Conservation (phyloP, 768 basidiomycete species). For the Amanita pseudoporphyria region DNA sequence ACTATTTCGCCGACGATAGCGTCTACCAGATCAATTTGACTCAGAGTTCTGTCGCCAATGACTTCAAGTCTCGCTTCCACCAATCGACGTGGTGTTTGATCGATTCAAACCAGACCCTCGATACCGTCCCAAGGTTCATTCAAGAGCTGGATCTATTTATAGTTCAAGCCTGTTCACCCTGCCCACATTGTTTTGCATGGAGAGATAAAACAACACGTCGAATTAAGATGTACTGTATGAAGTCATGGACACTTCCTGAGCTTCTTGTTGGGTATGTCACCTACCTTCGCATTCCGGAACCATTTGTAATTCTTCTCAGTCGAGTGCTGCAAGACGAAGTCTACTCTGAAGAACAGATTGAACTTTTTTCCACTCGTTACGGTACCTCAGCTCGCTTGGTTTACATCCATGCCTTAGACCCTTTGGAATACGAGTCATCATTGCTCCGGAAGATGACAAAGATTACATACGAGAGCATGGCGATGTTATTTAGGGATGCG, state of each 20-base stretch:
- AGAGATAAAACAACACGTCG: conserved; percentile 6
- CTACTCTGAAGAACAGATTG: conserved; percentile 7
- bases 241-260: conserved; percentile 11
- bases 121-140: conserved; percentile 8
- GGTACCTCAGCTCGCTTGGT: conserved; percentile 7
- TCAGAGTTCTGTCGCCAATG: conserved; percentile 4
- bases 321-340: conserved; percentile 4
- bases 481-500: no score
- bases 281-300: conserved; percentile 3
- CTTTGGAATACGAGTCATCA: background rate
- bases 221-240: conserved; percentile 8
- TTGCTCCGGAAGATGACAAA: conserved; percentile 1
- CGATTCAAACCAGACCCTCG: conserved; percentile 9
- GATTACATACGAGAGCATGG: conserved; percentile 1
- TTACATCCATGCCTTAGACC: background rate
- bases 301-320: conserved; percentile 5
- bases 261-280: conserved; percentile 9
- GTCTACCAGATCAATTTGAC: conserved; percentile 9
- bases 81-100: conserved; percentile 11
- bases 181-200: conserved; percentile 7
- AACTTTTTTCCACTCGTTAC: background rate
- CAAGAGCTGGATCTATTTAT: conserved; percentile 9
- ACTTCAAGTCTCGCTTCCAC: conserved; percentile 6
- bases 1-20: conserved; percentile 10
- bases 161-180: conserved; percentile 12